These are phyloP conservation scores for Backusella sp. DNA, from an alignment of 192 early-diverging fungal species.

Conservation along the genomic window DNA sequence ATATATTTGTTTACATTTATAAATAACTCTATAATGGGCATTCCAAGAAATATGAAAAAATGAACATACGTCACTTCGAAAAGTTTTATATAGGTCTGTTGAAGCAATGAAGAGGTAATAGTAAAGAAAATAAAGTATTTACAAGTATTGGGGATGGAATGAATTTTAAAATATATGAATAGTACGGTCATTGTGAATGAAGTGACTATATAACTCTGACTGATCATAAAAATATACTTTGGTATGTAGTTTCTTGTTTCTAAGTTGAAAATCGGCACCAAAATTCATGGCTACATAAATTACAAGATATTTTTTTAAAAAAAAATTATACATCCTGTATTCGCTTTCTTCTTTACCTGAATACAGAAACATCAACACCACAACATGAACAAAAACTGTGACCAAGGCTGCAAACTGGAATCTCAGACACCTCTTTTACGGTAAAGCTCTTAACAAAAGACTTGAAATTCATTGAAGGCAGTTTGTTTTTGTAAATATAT, in stretches of 20 bases:
- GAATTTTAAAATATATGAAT: neutral
- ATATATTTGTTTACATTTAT: neutral
- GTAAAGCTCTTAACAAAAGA: neutral
- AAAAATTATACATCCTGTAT: neutral
- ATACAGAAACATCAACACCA: slow-evolving; percentile 12
- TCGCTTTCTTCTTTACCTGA: slow-evolving; percentile 2
- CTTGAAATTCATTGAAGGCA: neutral
- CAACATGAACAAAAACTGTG: slow-evolving; percentile 15
- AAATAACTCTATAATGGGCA: neutral
- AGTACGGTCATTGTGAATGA: neutral
- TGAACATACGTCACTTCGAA: neutral
- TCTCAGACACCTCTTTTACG: neutral
- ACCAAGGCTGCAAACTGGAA: neutral
- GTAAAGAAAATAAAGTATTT: neutral
- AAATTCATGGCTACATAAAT: slow-evolving; percentile 16
- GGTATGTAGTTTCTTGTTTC: neutral
- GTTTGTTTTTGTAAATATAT: neutral
- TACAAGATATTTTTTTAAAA: neutral
- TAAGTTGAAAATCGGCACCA: slow-evolving; percentile 15
- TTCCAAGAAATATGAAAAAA: neutral
- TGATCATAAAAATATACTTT: neutral
- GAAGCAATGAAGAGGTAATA: neutral
- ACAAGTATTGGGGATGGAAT: neutral
- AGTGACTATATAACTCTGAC: neutral
- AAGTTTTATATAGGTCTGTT: neutral